Evolutionary conservation across 1,284 basidiomycete species (phyloP), one percentile per base, ranked within the genome.

Genomic region (Serendipita sp.): DNA sequence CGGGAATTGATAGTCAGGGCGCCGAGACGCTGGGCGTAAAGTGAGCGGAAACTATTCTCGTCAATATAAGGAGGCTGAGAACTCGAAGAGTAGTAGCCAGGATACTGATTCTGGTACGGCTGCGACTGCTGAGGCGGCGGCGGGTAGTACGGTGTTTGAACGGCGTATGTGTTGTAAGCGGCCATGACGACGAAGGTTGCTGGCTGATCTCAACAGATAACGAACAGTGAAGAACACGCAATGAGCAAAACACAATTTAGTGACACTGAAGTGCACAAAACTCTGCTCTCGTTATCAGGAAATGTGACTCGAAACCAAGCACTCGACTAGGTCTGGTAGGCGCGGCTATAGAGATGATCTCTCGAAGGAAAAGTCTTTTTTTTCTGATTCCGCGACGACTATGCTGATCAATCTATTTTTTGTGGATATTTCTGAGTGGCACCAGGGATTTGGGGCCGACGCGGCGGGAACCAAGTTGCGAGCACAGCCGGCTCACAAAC

Each of bases 1-100:
- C 94, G 88, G 68, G 93, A 96, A 75, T 99, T 99, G 78, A 95
- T 86, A 47, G 87, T 93, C 66, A 99, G 85, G 68, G 88, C 83
- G 69, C 84, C 79, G 64, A 98, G 84, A 65, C 91, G 87, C 60
- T 78, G 74, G 66, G 82, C 74, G 74, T 88, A 93, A 73, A 91
- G 87, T 74, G 83, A 82, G 68, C 91, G 87, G 74, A 94, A 94
- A 41, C 81, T 79, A 70, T 79, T 80, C 38, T 90, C 82, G 72
- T 89, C 87, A 75, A 82, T 73, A 71, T 79, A 77, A 72, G 79
- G 81, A 66, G 81, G 61, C 75, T 71, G 60, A 60, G 50, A 34
- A 35, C 60, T 42, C 26, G 38, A 35, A 61, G 62, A 43, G 43
- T 61, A 49, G 50, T 64, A 64, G 6, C 45, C 60, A 12, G 61